Conservation (phyloP, 202 grass and related monocot species). For the Panicum hallii region DNA sequence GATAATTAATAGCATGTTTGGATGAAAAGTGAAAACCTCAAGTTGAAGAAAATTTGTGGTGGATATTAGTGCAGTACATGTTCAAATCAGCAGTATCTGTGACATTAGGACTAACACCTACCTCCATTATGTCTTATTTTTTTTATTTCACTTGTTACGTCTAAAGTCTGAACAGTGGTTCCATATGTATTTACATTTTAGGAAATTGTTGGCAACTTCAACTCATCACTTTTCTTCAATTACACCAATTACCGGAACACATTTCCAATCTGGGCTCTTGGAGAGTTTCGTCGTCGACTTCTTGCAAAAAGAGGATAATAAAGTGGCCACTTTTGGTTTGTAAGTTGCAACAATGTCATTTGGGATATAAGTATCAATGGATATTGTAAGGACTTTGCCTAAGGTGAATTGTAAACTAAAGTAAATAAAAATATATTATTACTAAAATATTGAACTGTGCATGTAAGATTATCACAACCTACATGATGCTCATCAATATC, state of each 20-base stretch:
- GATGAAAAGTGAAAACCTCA: neutral
- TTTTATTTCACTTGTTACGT: neutral
- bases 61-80: too few relatives aligned
- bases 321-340: neutral
- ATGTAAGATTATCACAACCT: neutral
- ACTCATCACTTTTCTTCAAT: constrained; percentile 13
- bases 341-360: neutral
- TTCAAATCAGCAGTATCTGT: neutral
- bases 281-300: constrained; percentile 20
- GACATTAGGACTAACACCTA: neutral
- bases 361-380: neutral
- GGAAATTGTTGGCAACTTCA: constrained; percentile 29
- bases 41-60: neutral
- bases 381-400: neutral
- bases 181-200: neutral
- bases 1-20: neutral
- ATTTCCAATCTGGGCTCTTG: constrained; percentile 18
- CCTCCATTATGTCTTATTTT: neutral
- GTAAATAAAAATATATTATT: neutral
- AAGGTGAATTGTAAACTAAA: neutral
- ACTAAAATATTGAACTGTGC: neutral
- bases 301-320: neutral
- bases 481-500: too few relatives aligned
- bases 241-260: constrained; percentile 7
- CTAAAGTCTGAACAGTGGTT: neutral